Conservation (phyloP, 805 yeast genomes). For the Yamadazyma olivae region DNA sequence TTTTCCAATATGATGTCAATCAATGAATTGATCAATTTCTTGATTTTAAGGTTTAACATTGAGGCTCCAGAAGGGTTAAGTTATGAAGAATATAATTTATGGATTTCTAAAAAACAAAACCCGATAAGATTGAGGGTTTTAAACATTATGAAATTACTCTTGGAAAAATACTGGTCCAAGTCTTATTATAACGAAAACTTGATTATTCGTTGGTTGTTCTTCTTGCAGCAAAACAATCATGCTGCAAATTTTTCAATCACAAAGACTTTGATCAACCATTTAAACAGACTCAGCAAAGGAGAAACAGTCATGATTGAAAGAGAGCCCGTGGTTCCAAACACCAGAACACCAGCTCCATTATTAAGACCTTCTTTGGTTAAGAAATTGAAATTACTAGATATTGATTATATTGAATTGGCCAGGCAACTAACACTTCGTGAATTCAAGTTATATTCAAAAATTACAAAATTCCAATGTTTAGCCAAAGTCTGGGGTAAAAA, state of each 20-base stretch:
- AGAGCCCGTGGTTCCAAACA: slow-evolving; percentile 23
- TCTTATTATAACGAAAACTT: slow-evolving; percentile 50
- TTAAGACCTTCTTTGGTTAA: slow-evolving; percentile 31
- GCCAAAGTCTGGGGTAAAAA: slow-evolving; percentile 74
- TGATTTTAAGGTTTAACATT: slow-evolving; percentile 63
- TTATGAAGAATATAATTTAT: slow-evolving; percentile 72
- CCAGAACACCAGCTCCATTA: slow-evolving; percentile 41
- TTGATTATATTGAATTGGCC: slow-evolving; percentile 75
- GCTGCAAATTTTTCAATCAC: slow-evolving; percentile 24
- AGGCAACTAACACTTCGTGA: slow-evolving; percentile 82
- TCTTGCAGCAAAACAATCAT: slow-evolving; percentile 16
- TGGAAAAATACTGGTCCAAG: slow-evolving; percentile 69
- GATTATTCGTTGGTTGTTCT: slow-evolving; percentile 30
- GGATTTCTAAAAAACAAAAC: slow-evolving; percentile 69
- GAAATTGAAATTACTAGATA: slow-evolving; percentile 54
- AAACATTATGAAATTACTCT: slow-evolving; percentile 60
- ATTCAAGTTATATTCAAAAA: slow-evolving; percentile 62
- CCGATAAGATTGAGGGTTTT: slow-evolving; percentile 67
- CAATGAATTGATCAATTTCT: slow-evolving; percentile 52
- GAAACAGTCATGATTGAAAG: slow-evolving; percentile 25
- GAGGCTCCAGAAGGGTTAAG: slow-evolving; percentile 87
- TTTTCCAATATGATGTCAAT: slow-evolving; percentile 74
- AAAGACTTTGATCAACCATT: slow-evolving; percentile 21
- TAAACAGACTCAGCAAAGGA: slow-evolving; percentile 26
- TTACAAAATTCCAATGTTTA: slow-evolving; percentile 70